phyloP scores from a whole-genome alignment of 2,329 filamentous ascomycete species.

The Davidsoniella virescens region DNA sequence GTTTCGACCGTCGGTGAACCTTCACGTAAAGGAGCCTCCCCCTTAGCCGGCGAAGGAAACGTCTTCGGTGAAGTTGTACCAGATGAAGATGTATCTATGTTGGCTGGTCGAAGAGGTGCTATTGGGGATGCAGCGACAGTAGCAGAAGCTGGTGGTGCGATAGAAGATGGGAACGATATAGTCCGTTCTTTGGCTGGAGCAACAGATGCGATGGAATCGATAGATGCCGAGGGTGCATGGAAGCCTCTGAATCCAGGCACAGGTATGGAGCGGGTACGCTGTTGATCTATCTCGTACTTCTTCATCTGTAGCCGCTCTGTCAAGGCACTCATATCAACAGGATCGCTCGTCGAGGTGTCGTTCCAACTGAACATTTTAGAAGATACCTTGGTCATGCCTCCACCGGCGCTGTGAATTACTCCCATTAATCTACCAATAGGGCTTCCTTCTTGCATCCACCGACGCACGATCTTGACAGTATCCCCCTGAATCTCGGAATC shows the following conservation, averaged over 20 bases:
- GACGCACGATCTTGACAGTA: conserved; percentile 40
- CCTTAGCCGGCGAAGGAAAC: not conserved
- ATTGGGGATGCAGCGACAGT: not conserved
- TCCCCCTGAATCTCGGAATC: conserved; percentile 36
- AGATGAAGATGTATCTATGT: no score
- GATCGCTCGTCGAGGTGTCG: conserved; percentile 12
- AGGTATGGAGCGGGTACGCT: conserved; percentile 1
- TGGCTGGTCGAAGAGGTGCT: not conserved
- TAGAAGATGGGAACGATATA: not conserved
- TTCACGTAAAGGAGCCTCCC: not conserved
- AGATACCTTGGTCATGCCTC: conserved; percentile 34
- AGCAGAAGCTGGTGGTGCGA: not conserved
- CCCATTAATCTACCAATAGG: conserved; percentile 17
- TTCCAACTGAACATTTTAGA: conserved; percentile 16
- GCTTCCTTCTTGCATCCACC: conserved; percentile 47
- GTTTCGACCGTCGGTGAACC: not conserved
- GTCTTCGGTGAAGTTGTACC: no score
- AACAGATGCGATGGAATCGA: not conserved
- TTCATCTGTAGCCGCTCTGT: conserved; percentile 11
- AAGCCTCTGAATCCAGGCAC: conserved; percentile 14
- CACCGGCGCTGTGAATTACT: conserved; percentile 23
- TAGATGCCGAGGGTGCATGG: conserved; percentile 7
- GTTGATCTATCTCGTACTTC: conserved; percentile 23
- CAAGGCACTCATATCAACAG: conserved; percentile 14
- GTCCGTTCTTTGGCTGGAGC: conserved; percentile 1